These are phyloP conservation scores for Pythium aristosporum DNA, from an alignment of 352 stramenopile genomes.

Conservation along the genomic window DNA sequence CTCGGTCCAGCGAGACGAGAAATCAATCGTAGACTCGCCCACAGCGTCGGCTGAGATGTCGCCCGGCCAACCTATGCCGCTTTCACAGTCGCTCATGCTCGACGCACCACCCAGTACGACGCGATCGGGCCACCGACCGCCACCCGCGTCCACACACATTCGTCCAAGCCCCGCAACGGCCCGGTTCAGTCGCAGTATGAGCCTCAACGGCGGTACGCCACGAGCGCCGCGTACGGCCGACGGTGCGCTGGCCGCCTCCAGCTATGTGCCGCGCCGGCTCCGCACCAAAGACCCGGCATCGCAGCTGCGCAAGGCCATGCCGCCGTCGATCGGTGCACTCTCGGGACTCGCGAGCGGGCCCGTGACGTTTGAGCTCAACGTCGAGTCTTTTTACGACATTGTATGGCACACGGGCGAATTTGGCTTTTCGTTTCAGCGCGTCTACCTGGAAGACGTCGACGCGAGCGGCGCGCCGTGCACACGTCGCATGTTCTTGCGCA, in stretches of 20 bases:
- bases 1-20: background rate
- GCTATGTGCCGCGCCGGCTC: constrained; percentile 31
- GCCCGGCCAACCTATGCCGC: constrained; percentile 18
- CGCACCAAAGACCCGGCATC: constrained; percentile 40
- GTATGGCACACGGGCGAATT: constrained; percentile 66
- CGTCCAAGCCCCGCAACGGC: constrained; percentile 23
- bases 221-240: constrained; percentile 13
- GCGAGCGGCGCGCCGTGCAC: constrained; percentile 23
- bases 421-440: constrained; percentile 69
- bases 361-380: constrained; percentile 56
- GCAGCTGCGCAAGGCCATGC: constrained; percentile 53
- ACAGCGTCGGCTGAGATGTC: constrained; percentile 5
- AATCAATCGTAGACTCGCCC: background rate
- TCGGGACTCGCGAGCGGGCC: constrained; percentile 59
- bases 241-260: constrained; percentile 5
- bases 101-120: constrained; percentile 7
- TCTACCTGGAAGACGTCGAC: constrained; percentile 54
- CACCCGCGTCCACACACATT: constrained; percentile 21
- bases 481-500: constrained; percentile 52
- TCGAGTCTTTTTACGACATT: constrained; percentile 57
- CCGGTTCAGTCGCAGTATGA: constrained; percentile 10
- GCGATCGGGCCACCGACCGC: constrained; percentile 10
- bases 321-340: constrained; percentile 57
- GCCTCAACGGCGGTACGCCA: background rate
- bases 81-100: constrained; percentile 23